Percentiles rank a stretch among this genome's conserved stretches.
phyloP scores from a whole-genome alignment of 2,329 filamentous ascomycete genomes.

The Periglandula ipomoeae region DNA sequence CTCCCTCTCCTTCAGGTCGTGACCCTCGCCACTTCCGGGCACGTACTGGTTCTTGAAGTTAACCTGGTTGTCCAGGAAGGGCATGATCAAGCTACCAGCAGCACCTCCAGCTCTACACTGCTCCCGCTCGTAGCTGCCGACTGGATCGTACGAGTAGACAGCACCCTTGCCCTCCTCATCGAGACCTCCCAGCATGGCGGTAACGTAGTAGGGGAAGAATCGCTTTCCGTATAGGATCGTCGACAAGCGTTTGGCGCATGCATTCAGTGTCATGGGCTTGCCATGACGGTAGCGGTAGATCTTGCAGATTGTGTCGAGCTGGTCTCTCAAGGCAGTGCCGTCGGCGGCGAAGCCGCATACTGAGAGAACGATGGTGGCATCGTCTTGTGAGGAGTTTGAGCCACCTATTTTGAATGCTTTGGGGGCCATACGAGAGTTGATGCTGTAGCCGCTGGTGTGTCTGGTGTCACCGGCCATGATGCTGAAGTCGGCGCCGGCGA shows the following conservation, averaged over 20 bases:
- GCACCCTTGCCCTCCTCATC: conserved; percentile 93
- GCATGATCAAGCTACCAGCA: conserved; percentile 92
- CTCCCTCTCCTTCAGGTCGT: conserved; percentile 65
- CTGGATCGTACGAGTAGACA: conserved; percentile 94
- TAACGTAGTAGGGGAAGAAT: conserved; percentile 98
- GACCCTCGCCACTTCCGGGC: conserved; percentile 74
- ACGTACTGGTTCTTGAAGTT: conserved; percentile 99
- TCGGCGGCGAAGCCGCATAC: conserved; percentile 96
- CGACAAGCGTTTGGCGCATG: conserved; percentile 87
- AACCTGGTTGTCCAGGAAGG: conserved; percentile 98
- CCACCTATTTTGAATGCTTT: conserved; percentile 98
- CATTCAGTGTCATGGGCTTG: conserved; percentile 90
- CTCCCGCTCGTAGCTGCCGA: conserved; percentile 95
- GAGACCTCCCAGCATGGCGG: conserved; percentile 85
- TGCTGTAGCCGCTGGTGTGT: conserved; percentile 93
- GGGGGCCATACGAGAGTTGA: conserved; percentile 91
- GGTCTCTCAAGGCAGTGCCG: conserved; percentile 86
- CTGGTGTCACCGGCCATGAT: conserved; percentile 97
- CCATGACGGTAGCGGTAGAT: conserved; percentile 98
- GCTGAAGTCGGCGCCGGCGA: conserved; percentile 86
- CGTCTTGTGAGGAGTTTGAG: conserved; percentile 73
- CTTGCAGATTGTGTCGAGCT: conserved; percentile 89
- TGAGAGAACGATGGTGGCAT: conserved; percentile 79
- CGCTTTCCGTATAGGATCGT: conserved; percentile 96
- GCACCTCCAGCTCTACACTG: conserved; percentile 91